These are phyloP conservation scores for Talaromyces piceae DNA, from an alignment of 2,329 filamentous ascomycete species.

Conservation along the genomic window DNA sequence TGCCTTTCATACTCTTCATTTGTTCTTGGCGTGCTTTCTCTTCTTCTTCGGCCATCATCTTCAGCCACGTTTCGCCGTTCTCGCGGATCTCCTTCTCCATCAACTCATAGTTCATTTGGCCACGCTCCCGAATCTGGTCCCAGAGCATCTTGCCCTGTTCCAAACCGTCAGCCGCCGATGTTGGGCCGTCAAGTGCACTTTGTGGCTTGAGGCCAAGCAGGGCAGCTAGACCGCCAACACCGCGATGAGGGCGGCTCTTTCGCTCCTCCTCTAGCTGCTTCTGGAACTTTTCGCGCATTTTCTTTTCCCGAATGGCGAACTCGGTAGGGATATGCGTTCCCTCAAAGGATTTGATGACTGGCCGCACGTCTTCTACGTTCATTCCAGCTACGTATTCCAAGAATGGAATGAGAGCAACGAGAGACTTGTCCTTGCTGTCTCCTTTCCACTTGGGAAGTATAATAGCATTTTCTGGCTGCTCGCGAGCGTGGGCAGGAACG, in stretches of 20 bases:
- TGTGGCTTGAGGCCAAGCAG: conserved; percentile 70
- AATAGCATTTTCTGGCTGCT: conserved; percentile 95
- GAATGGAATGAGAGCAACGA: conserved; percentile 88
- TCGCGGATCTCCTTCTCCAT: conserved; percentile 86
- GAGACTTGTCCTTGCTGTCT: conserved; percentile 70
- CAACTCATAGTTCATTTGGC: conserved; percentile 80
- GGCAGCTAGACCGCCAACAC: conserved; percentile 61
- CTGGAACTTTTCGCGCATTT: conserved; percentile 77
- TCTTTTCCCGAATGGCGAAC: conserved; percentile 80
- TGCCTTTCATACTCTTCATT: conserved; percentile 85
- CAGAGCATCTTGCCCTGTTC: conserved; percentile 95
- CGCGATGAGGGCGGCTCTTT: conserved; percentile 52
- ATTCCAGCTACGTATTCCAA: conserved; percentile 95
- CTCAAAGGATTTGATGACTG: conserved; percentile 79
- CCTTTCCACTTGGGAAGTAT: conserved; percentile 86
- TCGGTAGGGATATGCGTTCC: conserved; percentile 84
- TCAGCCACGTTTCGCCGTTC: conserved; percentile 92
- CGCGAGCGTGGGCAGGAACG: conserved; percentile 68
- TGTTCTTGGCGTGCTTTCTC: conserved; percentile 86
- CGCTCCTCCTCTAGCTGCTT: conserved; percentile 65
- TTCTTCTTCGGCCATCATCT: conserved; percentile 82
- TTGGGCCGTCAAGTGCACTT: conserved; percentile 58
- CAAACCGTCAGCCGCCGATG: conserved; percentile 65
- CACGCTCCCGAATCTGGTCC: conserved; percentile 86
- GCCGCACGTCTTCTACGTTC: conserved; percentile 79